Evolutionary conservation across 805 yeast genomes (phyloP).

Genomic region (Candida silvatica): DNA sequence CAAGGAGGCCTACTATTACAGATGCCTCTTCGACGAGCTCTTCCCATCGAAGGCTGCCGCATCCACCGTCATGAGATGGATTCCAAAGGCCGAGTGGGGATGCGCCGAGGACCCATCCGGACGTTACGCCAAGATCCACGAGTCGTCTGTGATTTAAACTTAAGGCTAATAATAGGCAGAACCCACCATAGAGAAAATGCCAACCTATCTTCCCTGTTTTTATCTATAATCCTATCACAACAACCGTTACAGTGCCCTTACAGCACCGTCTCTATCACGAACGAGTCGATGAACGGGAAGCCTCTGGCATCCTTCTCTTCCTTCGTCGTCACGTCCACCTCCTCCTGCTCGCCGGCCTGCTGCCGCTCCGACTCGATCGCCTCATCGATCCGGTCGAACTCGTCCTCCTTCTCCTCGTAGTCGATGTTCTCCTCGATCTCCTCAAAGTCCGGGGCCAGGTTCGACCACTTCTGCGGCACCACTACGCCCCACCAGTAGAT

Average conservation of each 20-base stretch:
- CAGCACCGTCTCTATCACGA: constrained; percentile 37
- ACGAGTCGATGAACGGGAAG: constrained; percentile 44
- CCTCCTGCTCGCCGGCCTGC: constrained; percentile 57
- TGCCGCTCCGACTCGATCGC: constrained; percentile 38
- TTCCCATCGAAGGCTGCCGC: constrained; percentile 93
- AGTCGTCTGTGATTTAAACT: constrained; percentile 38
- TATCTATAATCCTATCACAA: constrained; percentile 5
- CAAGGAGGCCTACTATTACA: constrained; percentile 99
- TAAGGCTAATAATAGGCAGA: background rate
- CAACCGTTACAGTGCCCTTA: constrained; percentile 1
- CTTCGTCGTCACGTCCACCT: constrained; percentile 57
- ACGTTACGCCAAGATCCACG: constrained; percentile 89
- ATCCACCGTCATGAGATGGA: constrained; percentile 97
- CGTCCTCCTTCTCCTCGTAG: constrained; percentile 84
- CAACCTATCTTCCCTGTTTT: constrained; percentile 5
- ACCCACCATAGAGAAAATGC: background rate
- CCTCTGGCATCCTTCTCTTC: constrained; percentile 72
- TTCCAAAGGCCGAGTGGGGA: constrained; percentile 99
- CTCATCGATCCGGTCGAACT: constrained; percentile 73
- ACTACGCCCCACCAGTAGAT: constrained; percentile 76
- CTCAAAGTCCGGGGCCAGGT: constrained; percentile 92
- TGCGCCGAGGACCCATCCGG: constrained; percentile 99
- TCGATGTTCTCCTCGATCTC: constrained; percentile 89
- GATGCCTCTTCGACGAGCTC: constrained; percentile 89
- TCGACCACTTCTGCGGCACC: constrained; percentile 92